Percentiles rank a stretch among this genome's conserved stretches.
Evolutionary conservation across 2,329 filamentous ascomycete genomes (phyloP).

Genomic region (Orbilia brochopaga): DNA sequence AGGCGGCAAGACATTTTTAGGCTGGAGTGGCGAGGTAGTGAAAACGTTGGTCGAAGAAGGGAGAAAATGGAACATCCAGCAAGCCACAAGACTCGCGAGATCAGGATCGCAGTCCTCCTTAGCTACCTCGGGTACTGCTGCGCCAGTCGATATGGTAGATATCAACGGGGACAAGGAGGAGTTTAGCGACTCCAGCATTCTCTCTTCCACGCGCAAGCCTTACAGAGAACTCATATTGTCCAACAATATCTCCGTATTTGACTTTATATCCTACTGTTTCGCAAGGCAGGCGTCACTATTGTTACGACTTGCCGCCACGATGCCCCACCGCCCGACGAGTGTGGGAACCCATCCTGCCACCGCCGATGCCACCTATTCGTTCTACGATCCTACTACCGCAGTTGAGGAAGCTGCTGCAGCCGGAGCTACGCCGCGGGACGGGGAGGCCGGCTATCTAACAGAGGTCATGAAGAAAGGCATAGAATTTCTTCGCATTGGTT

Average conservation of each 20-base stretch:
- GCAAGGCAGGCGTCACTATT: slow-evolving; percentile 83
- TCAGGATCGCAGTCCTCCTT: slow-evolving; percentile 59
- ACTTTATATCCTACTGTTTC: slow-evolving; percentile 94
- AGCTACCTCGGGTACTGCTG: slow-evolving; percentile 61
- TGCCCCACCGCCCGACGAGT: slow-evolving; percentile 57
- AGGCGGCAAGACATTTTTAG: slow-evolving; percentile 57
- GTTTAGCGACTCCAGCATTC: slow-evolving; percentile 67
- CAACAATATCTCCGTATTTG: slow-evolving; percentile 94
- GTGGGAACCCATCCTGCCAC: slow-evolving; percentile 47
- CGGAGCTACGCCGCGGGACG: slow-evolving; percentile 17
- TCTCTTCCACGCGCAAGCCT: slow-evolving; percentile 71
- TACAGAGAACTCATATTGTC: slow-evolving; percentile 91
- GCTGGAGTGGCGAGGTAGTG: slow-evolving; percentile 53
- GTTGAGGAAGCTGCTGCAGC: slow-evolving; percentile 42
- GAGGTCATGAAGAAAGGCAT: slow-evolving; percentile 83
- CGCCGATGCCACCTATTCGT: slow-evolving; percentile 57
- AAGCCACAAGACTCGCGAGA: slow-evolving; percentile 55
- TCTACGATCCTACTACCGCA: slow-evolving; percentile 55
- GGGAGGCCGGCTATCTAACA: slow-evolving; percentile 65
- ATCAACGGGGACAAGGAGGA: slow-evolving; percentile 56
- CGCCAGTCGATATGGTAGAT: slow-evolving; percentile 50
- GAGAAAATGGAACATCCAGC: slow-evolving; percentile 51
- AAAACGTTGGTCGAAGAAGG: slow-evolving; percentile 52
- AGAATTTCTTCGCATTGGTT: slow-evolving; percentile 81
- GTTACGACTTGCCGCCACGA: slow-evolving; percentile 70